Evolutionary conservation across 2,329 filamentous ascomycete species (phyloP), one percentile per base, ranked within the genome.

Genomic region (Aspergillus novofumigatus): DNA sequence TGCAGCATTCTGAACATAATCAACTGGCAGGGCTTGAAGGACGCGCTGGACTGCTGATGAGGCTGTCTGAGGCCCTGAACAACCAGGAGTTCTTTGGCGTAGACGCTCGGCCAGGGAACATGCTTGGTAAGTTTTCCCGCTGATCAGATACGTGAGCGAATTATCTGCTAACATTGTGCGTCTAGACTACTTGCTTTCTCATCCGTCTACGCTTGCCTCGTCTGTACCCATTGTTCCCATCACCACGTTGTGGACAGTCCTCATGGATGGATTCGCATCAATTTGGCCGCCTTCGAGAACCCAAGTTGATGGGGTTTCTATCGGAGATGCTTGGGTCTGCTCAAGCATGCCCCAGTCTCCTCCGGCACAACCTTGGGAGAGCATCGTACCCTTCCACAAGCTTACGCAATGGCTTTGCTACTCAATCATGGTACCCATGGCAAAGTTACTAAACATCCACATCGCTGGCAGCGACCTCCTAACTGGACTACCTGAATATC

Each of bases 281-380:
- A 95, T 97, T 71, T 99, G 94, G 94, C 93, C 94, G 0, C 77
- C 85, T 0, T 91, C 90, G 0, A 86, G 93, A 60, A 96, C 93
- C 0, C 86, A 89, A 61, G 88, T 99, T 65, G 91, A 96, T 69
- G 92, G 92, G 1, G 82, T 90, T 28, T 86, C 92, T 0, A 85
- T 99, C 17, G 94, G 94, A 55, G 94, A 99, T 70, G 93, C 94
- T 25, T 99, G 94, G 94, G 90, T 88, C 0, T 96, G 92, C 75
- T 86, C 84, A 10, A 85, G 87, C 32, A 91, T 97, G 85, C 91
- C 92, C 0, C 79, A 81, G 49, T 77, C 78, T 1, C 86, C 88
- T 72, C 81, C 87, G 63, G 83, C 83, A 6, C 80, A 86, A 62
- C 81, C 86, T 0, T 91, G 89, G 88, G 89, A 93, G 71, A 87